A percentile compares a stretch with the other conserved stretches of the same genome.
Conservation (phyloP, 1,284 basidiomycete genomes). For the Naganishia liquefaciens region DNA sequence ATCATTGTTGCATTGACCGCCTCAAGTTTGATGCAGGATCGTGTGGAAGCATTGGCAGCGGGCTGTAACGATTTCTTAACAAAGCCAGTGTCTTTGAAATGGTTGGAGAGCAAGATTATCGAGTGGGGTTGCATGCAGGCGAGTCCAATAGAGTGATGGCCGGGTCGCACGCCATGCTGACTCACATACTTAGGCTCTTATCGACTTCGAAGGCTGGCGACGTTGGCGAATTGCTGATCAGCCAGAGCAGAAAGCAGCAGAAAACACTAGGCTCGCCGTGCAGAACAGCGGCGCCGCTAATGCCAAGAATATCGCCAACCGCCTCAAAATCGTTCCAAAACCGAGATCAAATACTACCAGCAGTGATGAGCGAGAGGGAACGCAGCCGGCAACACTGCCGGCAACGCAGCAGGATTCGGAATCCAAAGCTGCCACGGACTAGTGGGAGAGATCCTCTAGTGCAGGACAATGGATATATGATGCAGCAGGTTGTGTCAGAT, state of each 20-base stretch:
- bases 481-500: neutral
- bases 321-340: slow-evolving; percentile 20
- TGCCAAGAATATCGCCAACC: slow-evolving; percentile 44
- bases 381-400: neutral
- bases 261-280: slow-evolving; percentile 48
- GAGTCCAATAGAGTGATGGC: slow-evolving; percentile 28
- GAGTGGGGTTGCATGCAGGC: slow-evolving; percentile 77
- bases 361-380: slow-evolving; percentile 5
- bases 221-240: slow-evolving; percentile 49
- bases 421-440: neutral
- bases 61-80: slow-evolving; percentile 99
- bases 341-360: slow-evolving; percentile 16
- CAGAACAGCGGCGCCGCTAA: slow-evolving; percentile 47
- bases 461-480: neutral
- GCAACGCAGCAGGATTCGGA: neutral
- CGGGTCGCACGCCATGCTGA: neutral
- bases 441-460: neutral
- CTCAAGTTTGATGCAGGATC: slow-evolving; percentile 86
- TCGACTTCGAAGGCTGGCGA: slow-evolving; percentile 56
- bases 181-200: slow-evolving; percentile 43
- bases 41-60: slow-evolving; percentile 91
- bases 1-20: slow-evolving; percentile 99
- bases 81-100: slow-evolving; percentile 90
- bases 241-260: slow-evolving; percentile 31
- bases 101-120: slow-evolving; percentile 97